Base-by-base conservation (phyloP, 2,329 filamentous ascomycete species). In the Septoria linicola region DNA sequence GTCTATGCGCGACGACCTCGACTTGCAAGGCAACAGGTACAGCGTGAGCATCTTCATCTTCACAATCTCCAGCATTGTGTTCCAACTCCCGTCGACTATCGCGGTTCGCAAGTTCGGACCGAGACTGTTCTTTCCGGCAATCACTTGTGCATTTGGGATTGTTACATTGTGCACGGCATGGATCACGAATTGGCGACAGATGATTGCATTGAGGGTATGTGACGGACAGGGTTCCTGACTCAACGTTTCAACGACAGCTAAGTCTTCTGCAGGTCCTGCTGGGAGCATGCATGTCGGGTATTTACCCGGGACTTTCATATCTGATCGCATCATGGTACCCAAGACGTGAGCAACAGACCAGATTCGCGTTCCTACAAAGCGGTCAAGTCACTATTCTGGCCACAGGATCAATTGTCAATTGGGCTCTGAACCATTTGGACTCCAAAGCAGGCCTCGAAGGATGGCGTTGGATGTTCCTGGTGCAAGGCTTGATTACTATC, bases 1-100 rank as follows among this genome's bases (percentile, higher is more conserved):
- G 0, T 82, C 77, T 20, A 85, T 88, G 80, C 75, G 83, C 40
- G 63, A 70, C 8, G 84, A 88, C 62, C 73, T 88, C 35, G 76
- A 78, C 13, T 72, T 88, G 10, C 76, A 80, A 8, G 84, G 84
- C 17, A 81, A 84, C 57, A 76, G 84, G 32, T 88, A 85, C 59
- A 85, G 82, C 1, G 78, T 88, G 3, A 78, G 82, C 17, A 88
- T 89, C 51, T 85, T 88, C 70, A 85, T 88, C 65, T 87, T 88
- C 68, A 87, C 84, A 8, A 77, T 88, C 49, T 76, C 83, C 4
- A 82, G 78, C 60, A 83, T 88, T 34, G 76, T 77, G 8, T 87
- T 85, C 62, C 84, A 88, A 65, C 71, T 88, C 6, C 85, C 85
- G 0, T 82, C 81, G 1, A 88, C 84, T 0, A 76, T 88, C 37